A percentile compares a stretch with the other conserved stretches of the same genome.
Conservation (phyloP, 2,329 filamentous ascomycete genomes). For the Colletotrichum echinochloae region DNA sequence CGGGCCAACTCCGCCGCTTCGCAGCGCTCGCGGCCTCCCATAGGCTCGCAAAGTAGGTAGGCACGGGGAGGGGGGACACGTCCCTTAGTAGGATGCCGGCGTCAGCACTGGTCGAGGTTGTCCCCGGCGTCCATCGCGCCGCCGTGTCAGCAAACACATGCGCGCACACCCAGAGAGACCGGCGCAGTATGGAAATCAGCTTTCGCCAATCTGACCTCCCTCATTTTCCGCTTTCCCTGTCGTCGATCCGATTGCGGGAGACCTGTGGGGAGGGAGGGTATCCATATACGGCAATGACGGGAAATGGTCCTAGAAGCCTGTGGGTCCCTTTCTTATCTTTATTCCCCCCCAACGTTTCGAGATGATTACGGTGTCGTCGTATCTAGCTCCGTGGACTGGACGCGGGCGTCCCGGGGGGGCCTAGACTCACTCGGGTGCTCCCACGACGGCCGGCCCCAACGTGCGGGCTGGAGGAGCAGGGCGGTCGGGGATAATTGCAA, state of each 20-base stretch:
- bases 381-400: conserved; percentile 4
- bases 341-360: not conserved
- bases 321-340: not conserved
- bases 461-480: too few relatives aligned
- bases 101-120: conserved; percentile 16
- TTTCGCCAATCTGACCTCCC: not conserved
- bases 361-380: conserved; percentile 18
- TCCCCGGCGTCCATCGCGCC: not conserved
- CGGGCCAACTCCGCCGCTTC: not conserved
- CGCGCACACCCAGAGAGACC: too few relatives aligned
- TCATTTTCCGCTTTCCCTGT: not conserved
- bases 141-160: not conserved
- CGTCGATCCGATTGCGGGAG: not conserved
- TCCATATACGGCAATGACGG: too few relatives aligned
- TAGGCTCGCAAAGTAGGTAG: too few relatives aligned
- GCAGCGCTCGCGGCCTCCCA: not conserved
- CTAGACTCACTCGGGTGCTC: too few relatives aligned
- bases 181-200: not conserved
- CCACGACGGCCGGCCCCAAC: not conserved
- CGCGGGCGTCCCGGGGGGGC: too few relatives aligned
- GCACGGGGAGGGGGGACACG: conserved; percentile 1
- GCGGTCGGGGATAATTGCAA: not conserved
- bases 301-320: not conserved
- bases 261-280: too few relatives aligned
- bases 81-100: not conserved